Evolutionary conservation across 2,329 filamentous ascomycete species (phyloP), one percentile per base, ranked within the genome.

Genomic region (Fusarium armeniacum): DNA sequence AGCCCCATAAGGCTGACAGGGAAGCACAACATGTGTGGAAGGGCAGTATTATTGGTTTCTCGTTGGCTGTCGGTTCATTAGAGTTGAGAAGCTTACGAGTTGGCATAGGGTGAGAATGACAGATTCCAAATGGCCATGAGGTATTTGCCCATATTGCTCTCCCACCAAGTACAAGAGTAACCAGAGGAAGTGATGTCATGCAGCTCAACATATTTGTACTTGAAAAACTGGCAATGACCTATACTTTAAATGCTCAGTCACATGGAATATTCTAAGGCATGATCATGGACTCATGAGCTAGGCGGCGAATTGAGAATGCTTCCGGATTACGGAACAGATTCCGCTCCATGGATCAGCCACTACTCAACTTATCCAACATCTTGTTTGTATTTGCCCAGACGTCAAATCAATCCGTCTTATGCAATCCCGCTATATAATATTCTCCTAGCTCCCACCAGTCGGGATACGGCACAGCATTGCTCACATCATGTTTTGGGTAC

Each of bases 1-100:
- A 51, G 55, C 64, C 66, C 69, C 72, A 67, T 76, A 76, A 73
- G 74, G 74, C 74, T 76, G 74, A 75, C 71, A 69, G 58, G 67
- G 68, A 62, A 50, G 64, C 61, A 40, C 58, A 50, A 64, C 61
- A 40, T 65, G 52, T 41, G 26, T 46, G 45, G 53, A 54, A 54
- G 54, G 68, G 43, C 32, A n/a, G 56, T 36, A 62, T 22, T 36
- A 62, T 22, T 49, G 36, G 45, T 35, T 32, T 30, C 49, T 70
- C 45, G 67, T 70, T 70, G 67, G 67, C 33, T 57, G 32, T 36
- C 36, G 28, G 16, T 45, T 36, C 54, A 40, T 52, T 53, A 52
- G 63, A 71, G 65, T 51, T 64, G 57, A 53, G 57, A 56, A 63
- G 47, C 51, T 61, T 49, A 28, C 49, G n/a, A 52, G 64, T 51